Base-by-base conservation (phyloP, 768 basidiomycete genomes). In the Mycena amicta region DNA sequence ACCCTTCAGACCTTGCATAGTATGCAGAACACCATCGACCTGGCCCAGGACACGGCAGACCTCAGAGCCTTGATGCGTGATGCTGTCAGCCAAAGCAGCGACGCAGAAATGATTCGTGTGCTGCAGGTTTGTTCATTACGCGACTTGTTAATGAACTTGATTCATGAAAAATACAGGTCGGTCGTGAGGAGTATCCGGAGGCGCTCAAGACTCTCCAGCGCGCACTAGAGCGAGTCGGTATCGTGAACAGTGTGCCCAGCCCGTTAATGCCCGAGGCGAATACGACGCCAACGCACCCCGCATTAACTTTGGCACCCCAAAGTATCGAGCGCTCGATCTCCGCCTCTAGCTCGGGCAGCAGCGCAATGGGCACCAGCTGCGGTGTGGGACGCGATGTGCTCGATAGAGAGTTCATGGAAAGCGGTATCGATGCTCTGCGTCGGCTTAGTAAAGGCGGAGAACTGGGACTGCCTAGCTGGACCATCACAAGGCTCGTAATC, bases 391-490 rank as follows among this genome's bases (percentile, higher is more conserved):
- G 67, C 53, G 81, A 83, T 63, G 83, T 84, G 20, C 77, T 90
- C 26, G 85, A 90, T 62, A 78, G 79, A 31, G 85, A 88, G 69
- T 90, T 90, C 68, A 79, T 90, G 53, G 88, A 90, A 68, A 82
- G 77, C 30, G 85, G 88, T 4, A 86, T 91, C 53, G 89, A 90
- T 53, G 86, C 88, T 4, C 75, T 92, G 62, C 74, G 84, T 54
- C 75, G 88, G 61, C 72, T 92, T 76, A 87, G 85, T 62, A 70
- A 68, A 25, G 75, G 72, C 13, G 70, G 74, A 31, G 72, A 66
- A 26, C 69, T 70, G 26, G 75, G 71, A 39, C 64, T 90, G 28
- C 90, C 90, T 0, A 80, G 77, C 60, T 92, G 90, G 90, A 90
- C 90, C 3, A 91, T 92, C 64, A 92, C 90, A 3, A 75, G 78